Base-by-base conservation (phyloP, 306 rosid species). In the Dryas alaskensis region DNA sequence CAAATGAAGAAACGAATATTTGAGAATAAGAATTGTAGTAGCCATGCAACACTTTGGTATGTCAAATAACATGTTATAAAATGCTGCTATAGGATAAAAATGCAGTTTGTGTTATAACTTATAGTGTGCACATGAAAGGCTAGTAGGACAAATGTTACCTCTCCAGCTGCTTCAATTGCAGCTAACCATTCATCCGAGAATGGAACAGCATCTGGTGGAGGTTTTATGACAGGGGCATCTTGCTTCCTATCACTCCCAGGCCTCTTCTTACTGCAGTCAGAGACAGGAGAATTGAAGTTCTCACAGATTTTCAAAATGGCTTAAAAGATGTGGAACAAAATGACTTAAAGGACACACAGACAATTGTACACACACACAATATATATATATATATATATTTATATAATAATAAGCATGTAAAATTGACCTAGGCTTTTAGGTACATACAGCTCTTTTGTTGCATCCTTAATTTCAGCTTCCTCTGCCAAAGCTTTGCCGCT, bases 131-230 rank as follows among this genome's bases (percentile, higher is more conserved):
- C 54, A 57, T 43, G 10, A 57, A 45, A 6, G 7, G 6, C 53
- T 12, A 13, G 45, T 11, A 80, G 76, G 70, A 72, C 42, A 16
- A 25, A 11, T 60, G 66, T 66, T 66, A 91, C 97, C 97, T 94
- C 98, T 83, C 98, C 98, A 60, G 98, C 97, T 53, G 95, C 92
- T 89, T 91, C 97, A 69, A 94, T 54, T 76, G 95, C 97, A 70
- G 97, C 92, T 75, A 94, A 79, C 98, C 98, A 94, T 82, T 94
- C 98, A 44, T 94, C 97, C 68, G 97, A 89, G 74, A 91, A 94
- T 0, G 96, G 97, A 84, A 65, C 87, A 53, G 73, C 91, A 79
- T 88, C 71, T 45, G 83, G 65, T 27, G 90, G 94, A 72, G 86
- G 91, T 61, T 80, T 88, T 78, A 80, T 50, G 16, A 72, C 65